Percentiles rank a stretch among this genome's conserved stretches.
phyloP scores from a whole-genome alignment of 2,329 filamentous ascomycete genomes.

The Hypomyces perniciosus region DNA sequence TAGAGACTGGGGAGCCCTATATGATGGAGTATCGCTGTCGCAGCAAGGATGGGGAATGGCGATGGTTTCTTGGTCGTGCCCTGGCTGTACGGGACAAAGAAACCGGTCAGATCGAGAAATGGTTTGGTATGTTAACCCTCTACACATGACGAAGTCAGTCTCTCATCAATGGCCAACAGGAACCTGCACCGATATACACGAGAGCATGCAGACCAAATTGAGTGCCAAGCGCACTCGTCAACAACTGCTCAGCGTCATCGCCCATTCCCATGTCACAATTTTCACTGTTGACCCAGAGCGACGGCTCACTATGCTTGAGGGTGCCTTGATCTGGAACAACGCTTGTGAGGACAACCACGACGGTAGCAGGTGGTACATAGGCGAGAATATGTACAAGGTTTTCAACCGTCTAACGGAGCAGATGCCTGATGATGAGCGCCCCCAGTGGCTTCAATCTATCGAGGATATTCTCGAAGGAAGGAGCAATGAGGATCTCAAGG shows the following conservation, averaged over 20 bases:
- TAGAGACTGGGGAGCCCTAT: conserved; percentile 63
- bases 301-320: conserved; percentile 64
- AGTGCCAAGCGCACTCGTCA: conserved; percentile 61
- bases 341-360: conserved; percentile 33
- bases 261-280: conserved; percentile 68
- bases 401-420: conserved; percentile 47
- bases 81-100: conserved; percentile 60
- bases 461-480: conserved; percentile 59
- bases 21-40: conserved; percentile 65
- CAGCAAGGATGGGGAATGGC: conserved; percentile 61
- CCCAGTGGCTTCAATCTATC: conserved; percentile 52
- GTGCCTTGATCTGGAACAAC: conserved; percentile 53
- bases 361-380: conserved; percentile 46
- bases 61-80: conserved; percentile 73
- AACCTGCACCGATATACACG: conserved; percentile 74
- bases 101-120: conserved; percentile 65
- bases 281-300: conserved; percentile 63
- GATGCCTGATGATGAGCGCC: conserved; percentile 37
- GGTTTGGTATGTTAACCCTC: conserved; percentile 53
- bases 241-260: conserved; percentile 66
- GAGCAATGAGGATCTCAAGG: conserved; percentile 54
- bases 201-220: conserved; percentile 62
- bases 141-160: not conserved
- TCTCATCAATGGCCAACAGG: conserved; percentile 22
- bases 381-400: conserved; percentile 58